Evolutionary conservation across 2,329 filamentous ascomycete species (phyloP).

Genomic region (Sordariomycetes sp.): DNA sequence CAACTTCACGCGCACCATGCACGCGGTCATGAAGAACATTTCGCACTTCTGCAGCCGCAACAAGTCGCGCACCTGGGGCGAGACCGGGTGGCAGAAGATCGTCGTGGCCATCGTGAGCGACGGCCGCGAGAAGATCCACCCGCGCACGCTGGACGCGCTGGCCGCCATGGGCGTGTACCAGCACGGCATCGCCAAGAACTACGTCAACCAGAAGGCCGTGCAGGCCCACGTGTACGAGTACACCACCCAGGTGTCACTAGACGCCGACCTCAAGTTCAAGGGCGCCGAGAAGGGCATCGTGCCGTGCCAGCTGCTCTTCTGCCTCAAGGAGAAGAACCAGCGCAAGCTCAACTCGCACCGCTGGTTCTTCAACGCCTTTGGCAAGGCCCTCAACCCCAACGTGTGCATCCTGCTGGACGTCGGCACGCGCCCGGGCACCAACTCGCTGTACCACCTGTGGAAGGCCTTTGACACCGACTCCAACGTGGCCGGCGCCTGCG

Average conservation of each 20-base stretch:
- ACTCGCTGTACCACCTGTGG: slow-evolving; percentile 95
- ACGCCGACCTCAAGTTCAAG: slow-evolving; percentile 95
- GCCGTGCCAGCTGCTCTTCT: slow-evolving; percentile 96
- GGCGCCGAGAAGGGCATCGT: slow-evolving; percentile 98
- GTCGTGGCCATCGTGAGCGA: slow-evolving; percentile 96
- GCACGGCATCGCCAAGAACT: slow-evolving; percentile 96
- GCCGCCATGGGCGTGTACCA: slow-evolving; percentile 98
- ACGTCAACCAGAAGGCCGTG: slow-evolving; percentile 91
- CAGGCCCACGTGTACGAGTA: slow-evolving; percentile 98
- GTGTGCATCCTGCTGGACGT: slow-evolving; percentile 96
- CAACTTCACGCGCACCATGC: slow-evolving; percentile 94
- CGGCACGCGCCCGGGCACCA: slow-evolving; percentile 80
- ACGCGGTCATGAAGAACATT: slow-evolving; percentile 97
- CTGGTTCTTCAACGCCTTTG: slow-evolving; percentile 99
- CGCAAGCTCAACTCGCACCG: slow-evolving; percentile 98
- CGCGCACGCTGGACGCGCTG: slow-evolving; percentile 82
- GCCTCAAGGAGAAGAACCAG: slow-evolving; percentile 92
- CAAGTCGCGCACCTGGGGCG: slow-evolving; percentile 92
- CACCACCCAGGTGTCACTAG: slow-evolving; percentile 93
- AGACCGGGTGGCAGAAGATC: slow-evolving; percentile 97
- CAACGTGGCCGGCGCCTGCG: slow-evolving; percentile 91
- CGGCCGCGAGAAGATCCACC: slow-evolving; percentile 81
- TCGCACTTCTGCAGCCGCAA: slow-evolving; percentile 89
- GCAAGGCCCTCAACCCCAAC: slow-evolving; percentile 83
- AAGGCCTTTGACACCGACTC: slow-evolving; percentile 98